Conservation (phyloP, 345 rosid species). For the Dipteronia dyeriana region DNA sequence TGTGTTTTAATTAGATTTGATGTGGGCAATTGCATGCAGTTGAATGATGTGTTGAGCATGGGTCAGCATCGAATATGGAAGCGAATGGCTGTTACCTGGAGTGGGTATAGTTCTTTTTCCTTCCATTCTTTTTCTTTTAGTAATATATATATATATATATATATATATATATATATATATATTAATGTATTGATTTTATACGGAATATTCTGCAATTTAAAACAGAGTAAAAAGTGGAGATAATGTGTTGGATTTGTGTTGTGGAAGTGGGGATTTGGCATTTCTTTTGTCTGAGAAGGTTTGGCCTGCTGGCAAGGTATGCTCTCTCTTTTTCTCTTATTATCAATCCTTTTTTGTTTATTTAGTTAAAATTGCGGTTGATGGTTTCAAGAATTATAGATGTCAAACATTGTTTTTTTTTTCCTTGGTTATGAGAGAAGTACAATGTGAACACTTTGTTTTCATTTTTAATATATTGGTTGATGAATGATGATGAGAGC, state of each 20-base stretch:
- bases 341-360: background rate
- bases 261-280: constrained; percentile 89
- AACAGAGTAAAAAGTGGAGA: constrained; percentile 73
- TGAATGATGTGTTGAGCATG: constrained; percentile 80
- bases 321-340: background rate
- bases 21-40: constrained; percentile 37
- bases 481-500: constrained; percentile 3
- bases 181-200: background rate
- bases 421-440: too few relatives aligned
- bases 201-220: constrained; percentile 8
- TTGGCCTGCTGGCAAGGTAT: constrained; percentile 65
- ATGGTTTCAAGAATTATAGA: too few relatives aligned
- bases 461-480: background rate
- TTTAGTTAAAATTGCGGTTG: too few relatives aligned
- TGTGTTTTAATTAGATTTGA: background rate
- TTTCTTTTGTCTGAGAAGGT: constrained; percentile 85
- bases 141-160: too few relatives aligned
- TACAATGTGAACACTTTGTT: background rate
- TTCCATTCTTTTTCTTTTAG: background rate
- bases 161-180: too few relatives aligned
- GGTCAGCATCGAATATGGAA: constrained; percentile 94
- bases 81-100: constrained; percentile 83
- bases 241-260: constrained; percentile 77
- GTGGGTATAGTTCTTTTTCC: constrained; percentile 27
- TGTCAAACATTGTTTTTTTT: background rate